phyloP scores from a whole-genome alignment of 495 filamentous ascomycete genomes.

The Hapsidospora chrysogenum region DNA sequence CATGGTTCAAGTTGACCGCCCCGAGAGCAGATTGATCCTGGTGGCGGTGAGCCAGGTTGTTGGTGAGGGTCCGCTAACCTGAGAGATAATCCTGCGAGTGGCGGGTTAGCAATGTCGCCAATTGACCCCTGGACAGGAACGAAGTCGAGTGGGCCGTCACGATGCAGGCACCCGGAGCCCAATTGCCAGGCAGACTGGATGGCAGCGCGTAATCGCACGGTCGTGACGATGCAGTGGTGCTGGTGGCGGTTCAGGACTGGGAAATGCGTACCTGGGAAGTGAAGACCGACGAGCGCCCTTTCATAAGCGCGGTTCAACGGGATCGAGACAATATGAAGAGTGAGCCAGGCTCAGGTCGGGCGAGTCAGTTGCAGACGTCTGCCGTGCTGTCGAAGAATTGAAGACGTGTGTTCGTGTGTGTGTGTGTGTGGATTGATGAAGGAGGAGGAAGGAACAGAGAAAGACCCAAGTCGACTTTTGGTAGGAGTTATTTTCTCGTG shows the following conservation, averaged over 20 bases:
- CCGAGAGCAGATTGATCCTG: background rate
- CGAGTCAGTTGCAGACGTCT: too few species aligned
- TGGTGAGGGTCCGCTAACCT: slow-evolving; percentile 35
- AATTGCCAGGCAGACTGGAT: too few species aligned
- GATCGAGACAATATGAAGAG: background rate
- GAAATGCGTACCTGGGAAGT: slow-evolving; percentile 73
- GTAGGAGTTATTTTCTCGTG: too few species aligned
- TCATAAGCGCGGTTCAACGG: slow-evolving; percentile 58
- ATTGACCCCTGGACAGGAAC: slow-evolving; percentile 4
- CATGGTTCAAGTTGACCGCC: too few species aligned
- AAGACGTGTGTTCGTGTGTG: too few species aligned
- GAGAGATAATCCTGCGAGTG: slow-evolving; percentile 76
- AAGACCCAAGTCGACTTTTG: too few species aligned
- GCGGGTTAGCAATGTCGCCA: slow-evolving; percentile 13
- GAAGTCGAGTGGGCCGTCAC: background rate
- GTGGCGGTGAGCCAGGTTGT: slow-evolving; percentile 25
- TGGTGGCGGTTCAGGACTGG: background rate
- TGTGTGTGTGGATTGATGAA: too few species aligned
- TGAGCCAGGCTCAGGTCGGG: background rate
- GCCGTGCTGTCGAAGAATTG: too few species aligned
- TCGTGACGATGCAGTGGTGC: too few species aligned
- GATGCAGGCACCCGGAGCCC: too few species aligned
- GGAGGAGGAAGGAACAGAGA: too few species aligned
- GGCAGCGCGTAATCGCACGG: too few species aligned
- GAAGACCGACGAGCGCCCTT: slow-evolving; percentile 81